phyloP scores from a whole-genome alignment of 176 grass and related monocot genomes.

The Oryza brachyantha region DNA sequence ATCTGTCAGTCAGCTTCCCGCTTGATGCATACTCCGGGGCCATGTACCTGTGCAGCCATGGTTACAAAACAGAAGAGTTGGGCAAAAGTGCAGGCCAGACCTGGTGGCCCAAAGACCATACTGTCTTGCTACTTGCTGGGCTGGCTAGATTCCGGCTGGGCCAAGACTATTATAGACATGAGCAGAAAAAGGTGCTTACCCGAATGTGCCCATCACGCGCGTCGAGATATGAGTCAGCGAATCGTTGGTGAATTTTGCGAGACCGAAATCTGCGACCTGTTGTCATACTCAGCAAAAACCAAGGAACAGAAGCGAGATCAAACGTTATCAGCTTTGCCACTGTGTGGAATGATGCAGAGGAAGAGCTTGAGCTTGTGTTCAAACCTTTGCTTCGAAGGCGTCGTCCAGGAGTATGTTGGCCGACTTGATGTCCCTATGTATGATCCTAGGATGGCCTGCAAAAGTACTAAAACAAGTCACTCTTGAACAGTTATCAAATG shows the following conservation, averaged over 20 bases:
- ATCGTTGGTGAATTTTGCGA: slow-evolving; percentile 71
- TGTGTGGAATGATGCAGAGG: background rate
- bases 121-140: background rate
- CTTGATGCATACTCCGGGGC: slow-evolving; percentile 83
- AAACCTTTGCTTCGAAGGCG: slow-evolving; percentile 75
- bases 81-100: background rate
- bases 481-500: background rate
- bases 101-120: background rate
- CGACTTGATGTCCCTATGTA: slow-evolving; percentile 95
- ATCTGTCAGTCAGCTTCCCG: slow-evolving; percentile 81
- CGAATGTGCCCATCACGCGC: slow-evolving; percentile 76
- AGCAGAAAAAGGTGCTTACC: slow-evolving; percentile 32
- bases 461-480: background rate
- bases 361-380: background rate
- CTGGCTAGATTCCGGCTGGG: background rate
- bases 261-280: slow-evolving; percentile 83
- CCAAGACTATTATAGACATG: too few relatives aligned
- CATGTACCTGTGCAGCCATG: slow-evolving; percentile 52
- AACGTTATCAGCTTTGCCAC: background rate
- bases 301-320: background rate
- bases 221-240: slow-evolving; percentile 62
- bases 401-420: slow-evolving; percentile 90
- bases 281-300: background rate
- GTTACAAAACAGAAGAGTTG: background rate
- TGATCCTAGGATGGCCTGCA: slow-evolving; percentile 88